Conservation (phyloP, 2,329 filamentous ascomycete species). For the Colletotrichum viniferum region DNA sequence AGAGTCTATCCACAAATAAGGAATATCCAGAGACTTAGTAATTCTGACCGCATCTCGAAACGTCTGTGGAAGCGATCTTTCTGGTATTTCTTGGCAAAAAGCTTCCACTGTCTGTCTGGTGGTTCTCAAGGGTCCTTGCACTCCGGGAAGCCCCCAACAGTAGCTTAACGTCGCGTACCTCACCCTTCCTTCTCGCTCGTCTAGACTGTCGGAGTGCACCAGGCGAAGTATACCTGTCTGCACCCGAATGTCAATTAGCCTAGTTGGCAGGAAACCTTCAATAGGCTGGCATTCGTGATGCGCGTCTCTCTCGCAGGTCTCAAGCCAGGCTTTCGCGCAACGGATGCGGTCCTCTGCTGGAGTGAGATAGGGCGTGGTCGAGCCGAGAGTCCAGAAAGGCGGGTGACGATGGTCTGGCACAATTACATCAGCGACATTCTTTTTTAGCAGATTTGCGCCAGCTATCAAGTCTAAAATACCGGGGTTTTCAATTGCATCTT, state of each 20-base stretch:
- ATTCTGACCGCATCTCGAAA: neutral
- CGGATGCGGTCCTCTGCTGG: neutral
- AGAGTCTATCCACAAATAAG: neutral
- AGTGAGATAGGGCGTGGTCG: neutral
- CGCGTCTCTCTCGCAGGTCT: neutral
- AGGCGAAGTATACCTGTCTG: neutral
- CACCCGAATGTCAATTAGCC: neutral
- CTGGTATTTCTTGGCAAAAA: neutral
- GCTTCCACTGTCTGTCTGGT: neutral
- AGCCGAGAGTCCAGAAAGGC: neutral
- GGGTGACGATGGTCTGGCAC: neutral
- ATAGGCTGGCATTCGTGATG: neutral
- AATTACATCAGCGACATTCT: rapidly evolving
- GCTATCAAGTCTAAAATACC: neutral
- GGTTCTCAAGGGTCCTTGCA: neutral
- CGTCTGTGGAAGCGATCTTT: neutral
- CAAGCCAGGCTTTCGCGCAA: neutral
- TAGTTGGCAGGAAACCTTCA: neutral
- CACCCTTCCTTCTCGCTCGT: neutral
- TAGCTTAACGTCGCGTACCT: neutral
- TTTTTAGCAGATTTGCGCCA: neutral
- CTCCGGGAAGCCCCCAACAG: neutral
- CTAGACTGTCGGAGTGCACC: neutral
- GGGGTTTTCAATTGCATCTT: neutral
- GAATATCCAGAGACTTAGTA: neutral